A percentile compares a stretch with the other conserved stretches of the same genome.
These are phyloP conservation scores for Xylariaceae sp. DNA, from an alignment of 2,329 filamentous ascomycete species.

Conservation along the genomic window DNA sequence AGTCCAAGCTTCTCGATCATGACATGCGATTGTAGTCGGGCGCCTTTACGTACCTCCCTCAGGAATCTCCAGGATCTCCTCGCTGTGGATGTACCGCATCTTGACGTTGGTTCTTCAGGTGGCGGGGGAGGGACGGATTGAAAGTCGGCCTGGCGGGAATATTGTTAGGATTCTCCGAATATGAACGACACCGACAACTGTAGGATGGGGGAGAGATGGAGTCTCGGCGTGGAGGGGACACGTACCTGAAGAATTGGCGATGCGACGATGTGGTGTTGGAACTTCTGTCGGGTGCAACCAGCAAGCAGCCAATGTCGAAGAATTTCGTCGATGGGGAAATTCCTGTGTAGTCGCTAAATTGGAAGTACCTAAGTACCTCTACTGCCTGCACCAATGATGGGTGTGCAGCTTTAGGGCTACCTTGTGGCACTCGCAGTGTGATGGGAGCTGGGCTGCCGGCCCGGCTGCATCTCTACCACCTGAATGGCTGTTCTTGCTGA, in stretches of 20 bases:
- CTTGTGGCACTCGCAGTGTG: too few relatives aligned
- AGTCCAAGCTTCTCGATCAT: conserved; percentile 7
- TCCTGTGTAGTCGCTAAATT: conserved; percentile 32
- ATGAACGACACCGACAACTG: background rate
- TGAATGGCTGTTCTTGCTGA: too few relatives aligned
- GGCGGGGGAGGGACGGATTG: conserved; percentile 38
- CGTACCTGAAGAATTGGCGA: conserved; percentile 30
- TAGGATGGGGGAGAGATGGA: background rate
- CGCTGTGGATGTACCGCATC: conserved; percentile 99
- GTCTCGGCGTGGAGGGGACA: conserved; percentile 5
- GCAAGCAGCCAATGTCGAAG: conserved; percentile 21
- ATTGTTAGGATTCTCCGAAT: conserved; percentile 5
- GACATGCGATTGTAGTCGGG: conserved; percentile 1
- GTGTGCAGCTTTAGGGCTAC: conserved; percentile 17
- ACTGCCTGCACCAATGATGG: background rate
- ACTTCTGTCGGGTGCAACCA: conserved; percentile 23
- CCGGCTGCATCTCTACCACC: too few relatives aligned
- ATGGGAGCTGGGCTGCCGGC: too few relatives aligned
- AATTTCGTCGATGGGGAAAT: conserved; percentile 27
- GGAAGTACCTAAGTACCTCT: conserved; percentile 23
- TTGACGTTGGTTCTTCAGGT: conserved; percentile 57
- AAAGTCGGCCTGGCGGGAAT: conserved; percentile 23
- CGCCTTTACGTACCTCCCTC: conserved; percentile 76
- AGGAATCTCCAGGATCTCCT: conserved; percentile 92
- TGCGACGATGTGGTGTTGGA: conserved; percentile 28